A percentile compares a stretch with the other conserved stretches of the same genome.
phyloP scores from a whole-genome alignment of 371 early-diverging fungal species.

The Scutellospora calospora region DNA sequence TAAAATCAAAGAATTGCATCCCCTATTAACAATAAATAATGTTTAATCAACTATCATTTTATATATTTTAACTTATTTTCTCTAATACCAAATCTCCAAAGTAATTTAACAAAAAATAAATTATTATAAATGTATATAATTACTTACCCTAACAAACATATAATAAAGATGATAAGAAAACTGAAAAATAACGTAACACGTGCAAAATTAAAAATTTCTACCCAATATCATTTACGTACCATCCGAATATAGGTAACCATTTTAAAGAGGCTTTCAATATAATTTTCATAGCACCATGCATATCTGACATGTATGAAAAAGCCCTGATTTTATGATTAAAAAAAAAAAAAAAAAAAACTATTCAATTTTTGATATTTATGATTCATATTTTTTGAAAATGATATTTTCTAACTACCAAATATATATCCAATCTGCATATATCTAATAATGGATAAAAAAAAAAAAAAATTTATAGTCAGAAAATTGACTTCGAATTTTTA shows the following conservation, averaged over 20 bases:
- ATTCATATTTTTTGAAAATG: background rate
- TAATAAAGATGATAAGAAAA: too few relatives aligned
- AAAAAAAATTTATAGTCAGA: background rate
- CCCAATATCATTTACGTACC: conserved; percentile 56
- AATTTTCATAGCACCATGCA: conserved; percentile 83
- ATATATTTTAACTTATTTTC: too few relatives aligned
- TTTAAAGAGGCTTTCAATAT: conserved; percentile 82
- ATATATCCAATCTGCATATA: conserved; percentile 92
- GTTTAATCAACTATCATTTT: background rate
- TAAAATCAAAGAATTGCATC: conserved; percentile 89
- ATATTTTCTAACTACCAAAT: conserved; percentile 65
- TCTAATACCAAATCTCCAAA: too few relatives aligned
- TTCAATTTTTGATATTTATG: background rate
- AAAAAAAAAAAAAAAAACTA: background rate
- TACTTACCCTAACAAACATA: background rate
- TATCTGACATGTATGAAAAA: conserved; percentile 68
- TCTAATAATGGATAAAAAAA: conserved; percentile 49
- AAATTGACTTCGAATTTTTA: background rate
- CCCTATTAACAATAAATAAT: conserved; percentile 62
- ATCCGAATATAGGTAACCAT: conserved; percentile 85
- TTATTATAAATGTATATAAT: background rate
- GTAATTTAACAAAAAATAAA: background rate
- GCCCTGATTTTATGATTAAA: conserved; percentile 44
- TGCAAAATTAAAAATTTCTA: background rate
- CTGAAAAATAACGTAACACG: too few relatives aligned